phyloP scores from a whole-genome alignment of 352 stramenopile species.

The Phytopythium montanum region DNA sequence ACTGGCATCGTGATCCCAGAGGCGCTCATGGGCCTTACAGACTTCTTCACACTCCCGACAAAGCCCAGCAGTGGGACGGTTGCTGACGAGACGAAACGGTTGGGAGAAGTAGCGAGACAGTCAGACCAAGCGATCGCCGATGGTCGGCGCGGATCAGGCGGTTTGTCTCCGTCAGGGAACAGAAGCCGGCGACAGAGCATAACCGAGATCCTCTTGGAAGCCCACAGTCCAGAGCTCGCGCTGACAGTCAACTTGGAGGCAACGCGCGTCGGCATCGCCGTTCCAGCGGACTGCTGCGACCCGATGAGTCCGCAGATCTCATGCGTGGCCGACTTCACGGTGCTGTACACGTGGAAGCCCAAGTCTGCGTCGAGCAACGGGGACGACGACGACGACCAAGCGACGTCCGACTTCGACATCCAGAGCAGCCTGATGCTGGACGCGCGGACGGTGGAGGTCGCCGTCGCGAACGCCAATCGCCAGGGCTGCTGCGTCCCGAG shows the following conservation, averaged over 20 bases:
- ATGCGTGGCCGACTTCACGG: conserved; percentile 50
- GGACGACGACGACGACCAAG: conserved; percentile 11
- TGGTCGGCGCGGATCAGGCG: neutral
- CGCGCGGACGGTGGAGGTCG: conserved; percentile 57
- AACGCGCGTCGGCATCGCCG: conserved; percentile 43
- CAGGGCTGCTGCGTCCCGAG: conserved; percentile 58
- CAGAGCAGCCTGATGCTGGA: conserved; percentile 65
- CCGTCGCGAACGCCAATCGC: conserved; percentile 58
- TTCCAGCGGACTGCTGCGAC: conserved; percentile 52
- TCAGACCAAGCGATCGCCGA: neutral
- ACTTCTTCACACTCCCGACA: conserved; percentile 53
- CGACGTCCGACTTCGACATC: conserved; percentile 49
- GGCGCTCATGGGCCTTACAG: conserved; percentile 30
- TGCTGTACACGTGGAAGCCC: conserved; percentile 53
- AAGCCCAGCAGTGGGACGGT: conserved; percentile 3
- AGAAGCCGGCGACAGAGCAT: conserved; percentile 41
- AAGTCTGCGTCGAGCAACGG: conserved; percentile 4
- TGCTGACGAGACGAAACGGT: neutral
- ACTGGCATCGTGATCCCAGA: conserved; percentile 55
- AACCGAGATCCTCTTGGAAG: conserved; percentile 43
- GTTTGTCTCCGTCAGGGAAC: neutral
- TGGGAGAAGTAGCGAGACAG: neutral
- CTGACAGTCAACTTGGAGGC: conserved; percentile 43
- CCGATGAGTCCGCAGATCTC: conserved; percentile 37
- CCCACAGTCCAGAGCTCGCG: conserved; percentile 36